Percentiles rank a stretch among this genome's conserved stretches.
Evolutionary conservation across 352 stramenopile species (phyloP).

Genomic region (Globisporangium spinosum): DNA sequence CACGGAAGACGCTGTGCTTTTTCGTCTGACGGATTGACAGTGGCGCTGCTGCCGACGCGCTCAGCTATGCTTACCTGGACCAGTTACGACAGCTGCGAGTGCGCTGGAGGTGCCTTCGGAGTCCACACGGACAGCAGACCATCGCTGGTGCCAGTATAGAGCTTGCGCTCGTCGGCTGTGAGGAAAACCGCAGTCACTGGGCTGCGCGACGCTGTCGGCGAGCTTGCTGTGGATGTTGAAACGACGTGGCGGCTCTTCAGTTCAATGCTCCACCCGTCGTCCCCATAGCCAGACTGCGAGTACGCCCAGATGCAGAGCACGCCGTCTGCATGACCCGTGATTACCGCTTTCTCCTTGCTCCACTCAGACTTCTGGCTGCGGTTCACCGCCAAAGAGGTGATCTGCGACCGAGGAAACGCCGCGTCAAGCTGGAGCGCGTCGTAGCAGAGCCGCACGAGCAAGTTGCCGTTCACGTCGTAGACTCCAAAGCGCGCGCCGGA

Average conservation of each 20-base stretch:
- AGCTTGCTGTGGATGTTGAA: slow-evolving; percentile 5
- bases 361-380: slow-evolving; percentile 51
- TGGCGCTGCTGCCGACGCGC: too few relatives aligned
- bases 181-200: slow-evolving; percentile 51
- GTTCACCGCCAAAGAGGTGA: slow-evolving; percentile 51
- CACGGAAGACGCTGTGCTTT: too few relatives aligned
- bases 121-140: slow-evolving; percentile 51
- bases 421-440: slow-evolving; percentile 45
- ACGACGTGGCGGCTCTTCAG: slow-evolving; percentile 49
- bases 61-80: too few relatives aligned
- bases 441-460: slow-evolving; percentile 47
- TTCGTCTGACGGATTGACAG: too few relatives aligned
- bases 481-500: slow-evolving; percentile 48
- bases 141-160: slow-evolving; percentile 58
- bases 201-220: slow-evolving; percentile 14
- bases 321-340: slow-evolving; percentile 64
- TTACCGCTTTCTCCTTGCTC: slow-evolving; percentile 52
- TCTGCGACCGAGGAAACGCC: slow-evolving; percentile 25
- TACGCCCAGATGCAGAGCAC: slow-evolving; percentile 67
- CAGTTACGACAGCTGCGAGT: slow-evolving; percentile 12
- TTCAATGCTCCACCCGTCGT: slow-evolving; percentile 46
- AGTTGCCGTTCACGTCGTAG: slow-evolving; percentile 61
- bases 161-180: slow-evolving; percentile 50
- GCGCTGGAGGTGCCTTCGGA: slow-evolving; percentile 13
- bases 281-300: slow-evolving; percentile 34